Evolutionary conservation across 768 basidiomycete genomes (phyloP).

Genomic region (Pleurotus djamor): DNA sequence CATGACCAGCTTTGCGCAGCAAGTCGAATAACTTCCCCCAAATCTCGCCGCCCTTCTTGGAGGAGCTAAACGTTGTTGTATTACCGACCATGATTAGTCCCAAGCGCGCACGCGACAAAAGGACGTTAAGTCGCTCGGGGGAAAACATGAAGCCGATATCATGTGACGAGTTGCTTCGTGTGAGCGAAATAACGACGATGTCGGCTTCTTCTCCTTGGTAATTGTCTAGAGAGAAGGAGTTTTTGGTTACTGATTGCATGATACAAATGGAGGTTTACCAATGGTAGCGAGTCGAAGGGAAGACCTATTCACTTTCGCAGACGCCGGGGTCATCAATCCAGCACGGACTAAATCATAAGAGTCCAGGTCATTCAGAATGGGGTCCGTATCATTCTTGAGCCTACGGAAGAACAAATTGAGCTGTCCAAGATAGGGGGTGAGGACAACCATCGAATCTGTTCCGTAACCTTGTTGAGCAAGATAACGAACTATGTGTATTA

Average conservation of each 20-base stretch:
- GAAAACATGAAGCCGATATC: constrained; percentile 75
- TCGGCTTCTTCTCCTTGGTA: constrained; percentile 78
- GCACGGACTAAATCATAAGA: constrained; percentile 55
- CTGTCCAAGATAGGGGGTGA: constrained; percentile 73
- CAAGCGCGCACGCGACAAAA: constrained; percentile 67
- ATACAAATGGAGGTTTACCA: constrained; percentile 31
- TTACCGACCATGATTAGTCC: constrained; percentile 69
- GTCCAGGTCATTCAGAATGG: constrained; percentile 63
- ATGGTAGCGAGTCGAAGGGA: constrained; percentile 62
- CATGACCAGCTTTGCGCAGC: constrained; percentile 36
- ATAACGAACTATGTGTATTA: constrained; percentile 63
- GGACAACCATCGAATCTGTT: constrained; percentile 55
- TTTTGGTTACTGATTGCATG: neutral
- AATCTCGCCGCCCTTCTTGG: constrained; percentile 47
- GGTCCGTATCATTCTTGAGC: constrained; percentile 48
- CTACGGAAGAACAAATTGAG: constrained; percentile 45
- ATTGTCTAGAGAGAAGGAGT: constrained; percentile 44
- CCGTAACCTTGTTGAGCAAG: constrained; percentile 68
- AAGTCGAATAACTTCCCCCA: constrained; percentile 51
- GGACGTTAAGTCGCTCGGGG: constrained; percentile 67
- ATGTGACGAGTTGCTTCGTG: constrained; percentile 50
- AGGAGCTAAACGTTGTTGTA: constrained; percentile 49
- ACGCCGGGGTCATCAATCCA: constrained; percentile 42
- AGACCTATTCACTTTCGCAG: constrained; percentile 38
- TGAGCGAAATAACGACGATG: constrained; percentile 61